Conservation (phyloP, 352 stramenopile genomes). For the Phytophthora palmivora region DNA sequence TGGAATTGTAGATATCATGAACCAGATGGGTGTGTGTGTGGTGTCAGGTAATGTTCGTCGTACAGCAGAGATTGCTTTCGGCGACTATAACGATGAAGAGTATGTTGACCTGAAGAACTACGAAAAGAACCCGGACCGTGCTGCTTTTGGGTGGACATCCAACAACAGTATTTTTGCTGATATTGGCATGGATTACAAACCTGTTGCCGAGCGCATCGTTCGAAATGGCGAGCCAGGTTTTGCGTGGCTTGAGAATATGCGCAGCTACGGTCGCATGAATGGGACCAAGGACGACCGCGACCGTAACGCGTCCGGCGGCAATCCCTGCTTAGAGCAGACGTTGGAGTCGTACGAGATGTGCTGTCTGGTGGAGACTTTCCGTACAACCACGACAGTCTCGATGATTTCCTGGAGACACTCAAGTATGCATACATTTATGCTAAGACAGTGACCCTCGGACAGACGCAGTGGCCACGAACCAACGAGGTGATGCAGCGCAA, state of each 20-base stretch:
- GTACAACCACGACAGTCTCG: slow-evolving; percentile 76
- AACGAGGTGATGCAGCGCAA: slow-evolving; percentile 94
- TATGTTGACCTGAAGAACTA: slow-evolving; percentile 95
- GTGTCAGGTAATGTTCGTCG: slow-evolving; percentile 93
- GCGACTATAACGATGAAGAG: slow-evolving; percentile 81
- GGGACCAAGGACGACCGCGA: slow-evolving; percentile 86
- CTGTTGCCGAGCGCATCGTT: slow-evolving; percentile 86
- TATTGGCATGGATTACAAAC: slow-evolving; percentile 93
- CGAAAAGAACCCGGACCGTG: slow-evolving; percentile 88
- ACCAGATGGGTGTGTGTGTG: slow-evolving; percentile 91
- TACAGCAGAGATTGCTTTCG: slow-evolving; percentile 95
- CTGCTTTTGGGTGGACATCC: slow-evolving; percentile 91
- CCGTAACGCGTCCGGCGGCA: slow-evolving; percentile 81
- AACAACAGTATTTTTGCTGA: slow-evolving; percentile 96
- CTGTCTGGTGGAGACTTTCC: slow-evolving; percentile 95
- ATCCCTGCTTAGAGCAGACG: slow-evolving; percentile 93
- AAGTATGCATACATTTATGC: slow-evolving; percentile 92
- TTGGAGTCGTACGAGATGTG: slow-evolving; percentile 95
- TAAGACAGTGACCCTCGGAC: slow-evolving; percentile 94
- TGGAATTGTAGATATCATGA: slow-evolving; percentile 94
- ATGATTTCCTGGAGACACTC: slow-evolving; percentile 91
- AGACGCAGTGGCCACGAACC: slow-evolving; percentile 92
- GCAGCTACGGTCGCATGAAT: slow-evolving; percentile 90
- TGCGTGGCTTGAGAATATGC: slow-evolving; percentile 96
- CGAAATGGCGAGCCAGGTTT: slow-evolving; percentile 93